These are phyloP conservation scores for Borovskyia barvae DNA, from an alignment of 208 protist species.

Conservation along the genomic window DNA sequence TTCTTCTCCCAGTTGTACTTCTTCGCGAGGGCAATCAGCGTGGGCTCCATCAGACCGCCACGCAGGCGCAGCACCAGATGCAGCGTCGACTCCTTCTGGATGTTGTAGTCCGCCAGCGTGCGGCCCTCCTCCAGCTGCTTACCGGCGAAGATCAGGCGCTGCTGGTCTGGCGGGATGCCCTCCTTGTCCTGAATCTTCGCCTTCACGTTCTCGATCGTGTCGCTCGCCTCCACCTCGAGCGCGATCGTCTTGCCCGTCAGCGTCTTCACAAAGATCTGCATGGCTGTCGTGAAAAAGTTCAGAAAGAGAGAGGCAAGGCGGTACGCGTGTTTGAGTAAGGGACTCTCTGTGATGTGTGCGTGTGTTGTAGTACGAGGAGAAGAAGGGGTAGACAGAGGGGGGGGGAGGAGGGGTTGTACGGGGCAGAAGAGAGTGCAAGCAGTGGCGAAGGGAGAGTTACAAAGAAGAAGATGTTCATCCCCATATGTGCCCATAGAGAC, in stretches of 20 bases:
- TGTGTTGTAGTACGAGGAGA: background rate
- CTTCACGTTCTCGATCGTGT: constrained; percentile 98
- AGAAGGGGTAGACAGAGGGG: background rate
- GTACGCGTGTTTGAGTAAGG: constrained; percentile 5
- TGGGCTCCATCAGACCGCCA: constrained; percentile 96
- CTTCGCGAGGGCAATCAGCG: constrained; percentile 94
- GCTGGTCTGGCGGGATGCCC: constrained; percentile 93
- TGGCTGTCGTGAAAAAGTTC: constrained; percentile 35
- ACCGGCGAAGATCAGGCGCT: no score
- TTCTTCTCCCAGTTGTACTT: constrained; percentile 99
- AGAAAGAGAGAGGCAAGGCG: background rate
- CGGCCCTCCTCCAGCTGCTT: constrained; percentile 99
- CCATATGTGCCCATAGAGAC: no score
- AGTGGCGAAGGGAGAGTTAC: no score
- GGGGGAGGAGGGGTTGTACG: background rate
- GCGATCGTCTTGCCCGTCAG: constrained; percentile 98
- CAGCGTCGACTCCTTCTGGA: constrained; percentile 99
- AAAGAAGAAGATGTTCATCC: no score
- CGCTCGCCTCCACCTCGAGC: constrained; percentile 95
- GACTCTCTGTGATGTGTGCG: no score
- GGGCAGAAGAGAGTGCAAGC: no score
- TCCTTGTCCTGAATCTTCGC: constrained; percentile 99
- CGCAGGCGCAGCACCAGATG: constrained; percentile 97
- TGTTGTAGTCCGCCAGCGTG: constrained; percentile 98
- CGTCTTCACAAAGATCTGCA: constrained; percentile 97